Percentiles rank a stretch among this genome's conserved stretches.
These are phyloP conservation scores for Rhynchosporium agropyri DNA, from an alignment of 2,329 filamentous ascomycete genomes.

Conservation along the genomic window DNA sequence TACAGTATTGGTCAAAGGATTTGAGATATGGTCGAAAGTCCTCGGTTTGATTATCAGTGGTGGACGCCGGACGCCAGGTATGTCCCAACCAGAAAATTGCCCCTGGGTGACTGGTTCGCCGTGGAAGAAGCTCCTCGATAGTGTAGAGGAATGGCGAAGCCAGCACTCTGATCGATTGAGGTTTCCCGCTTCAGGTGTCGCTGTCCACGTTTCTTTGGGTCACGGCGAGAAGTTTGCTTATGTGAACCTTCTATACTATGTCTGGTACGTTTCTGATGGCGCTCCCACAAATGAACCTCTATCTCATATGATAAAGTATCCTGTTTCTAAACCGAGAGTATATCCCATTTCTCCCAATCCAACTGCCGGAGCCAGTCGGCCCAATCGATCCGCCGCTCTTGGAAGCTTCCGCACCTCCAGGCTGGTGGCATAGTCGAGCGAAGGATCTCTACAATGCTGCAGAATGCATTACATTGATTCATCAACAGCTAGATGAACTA, in stretches of 20 bases:
- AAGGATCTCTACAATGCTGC: conserved; percentile 45
- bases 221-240: conserved; percentile 1
- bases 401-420: conserved; percentile 44
- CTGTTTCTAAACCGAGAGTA: conserved; percentile 50
- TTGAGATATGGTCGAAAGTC: conserved; percentile 49
- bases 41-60: conserved; percentile 45
- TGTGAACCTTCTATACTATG: conserved; percentile 48
- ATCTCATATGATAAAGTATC: conserved; percentile 36
- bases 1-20: conserved; percentile 45
- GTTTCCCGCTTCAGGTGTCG: neutral
- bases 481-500: conserved; percentile 46
- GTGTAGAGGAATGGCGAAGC: conserved; percentile 46
- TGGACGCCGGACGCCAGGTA: conserved; percentile 46
- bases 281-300: neutral
- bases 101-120: conserved; percentile 46
- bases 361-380: conserved; percentile 43
- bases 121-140: conserved; percentile 43
- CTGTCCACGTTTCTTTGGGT: neutral
- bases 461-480: conserved; percentile 43
- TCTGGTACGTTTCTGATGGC: conserved; percentile 42
- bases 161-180: conserved; percentile 48
- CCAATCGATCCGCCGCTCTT: conserved; percentile 48
- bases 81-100: conserved; percentile 46
- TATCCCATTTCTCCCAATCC: conserved; percentile 48
- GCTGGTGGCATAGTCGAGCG: conserved; percentile 48